Evolutionary conservation across 2,329 filamentous ascomycete species (phyloP).

Genomic region (Ceratocystis cacaofunesta): DNA sequence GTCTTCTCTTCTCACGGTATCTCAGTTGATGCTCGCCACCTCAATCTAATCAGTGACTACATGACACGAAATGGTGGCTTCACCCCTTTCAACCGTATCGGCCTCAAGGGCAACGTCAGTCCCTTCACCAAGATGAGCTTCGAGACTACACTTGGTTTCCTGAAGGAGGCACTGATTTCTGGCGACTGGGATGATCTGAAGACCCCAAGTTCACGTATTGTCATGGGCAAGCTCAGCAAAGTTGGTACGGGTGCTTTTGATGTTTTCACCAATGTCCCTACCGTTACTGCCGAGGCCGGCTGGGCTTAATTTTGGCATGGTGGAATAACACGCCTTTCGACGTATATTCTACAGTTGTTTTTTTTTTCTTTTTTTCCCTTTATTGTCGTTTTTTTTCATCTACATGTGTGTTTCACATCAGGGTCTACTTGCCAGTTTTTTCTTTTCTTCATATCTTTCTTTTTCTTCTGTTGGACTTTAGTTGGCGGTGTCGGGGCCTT

Average conservation of each 20-base stretch:
- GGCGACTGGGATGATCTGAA: constrained; percentile 79
- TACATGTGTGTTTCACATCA: neutral
- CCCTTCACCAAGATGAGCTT: constrained; percentile 99
- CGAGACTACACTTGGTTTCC: constrained; percentile 87
- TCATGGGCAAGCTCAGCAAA: constrained; percentile 67
- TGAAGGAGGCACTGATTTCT: constrained; percentile 82
- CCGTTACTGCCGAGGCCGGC: constrained; percentile 28
- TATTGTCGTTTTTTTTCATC: neutral
- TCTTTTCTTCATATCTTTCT: neutral
- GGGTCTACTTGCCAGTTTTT: neutral
- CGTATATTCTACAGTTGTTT: neutral
- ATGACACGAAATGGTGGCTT: constrained; percentile 93
- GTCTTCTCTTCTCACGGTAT: constrained; percentile 91
- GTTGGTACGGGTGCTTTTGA: constrained; percentile 89
- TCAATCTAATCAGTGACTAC: constrained; percentile 90
- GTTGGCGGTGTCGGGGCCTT: neutral
- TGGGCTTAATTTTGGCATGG: constrained; percentile 19
- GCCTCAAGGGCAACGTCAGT: constrained; percentile 67
- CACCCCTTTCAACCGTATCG: constrained; percentile 82
- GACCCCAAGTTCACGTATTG: constrained; percentile 75
- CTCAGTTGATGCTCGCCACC: constrained; percentile 74
- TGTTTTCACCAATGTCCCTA: constrained; percentile 52
- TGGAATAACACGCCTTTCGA: neutral
- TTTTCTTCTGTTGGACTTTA: neutral
- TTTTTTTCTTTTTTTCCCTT: neutral